Evolutionary conservation across 306 rosid species (phyloP).

Genomic region (Malus asiatica): DNA sequence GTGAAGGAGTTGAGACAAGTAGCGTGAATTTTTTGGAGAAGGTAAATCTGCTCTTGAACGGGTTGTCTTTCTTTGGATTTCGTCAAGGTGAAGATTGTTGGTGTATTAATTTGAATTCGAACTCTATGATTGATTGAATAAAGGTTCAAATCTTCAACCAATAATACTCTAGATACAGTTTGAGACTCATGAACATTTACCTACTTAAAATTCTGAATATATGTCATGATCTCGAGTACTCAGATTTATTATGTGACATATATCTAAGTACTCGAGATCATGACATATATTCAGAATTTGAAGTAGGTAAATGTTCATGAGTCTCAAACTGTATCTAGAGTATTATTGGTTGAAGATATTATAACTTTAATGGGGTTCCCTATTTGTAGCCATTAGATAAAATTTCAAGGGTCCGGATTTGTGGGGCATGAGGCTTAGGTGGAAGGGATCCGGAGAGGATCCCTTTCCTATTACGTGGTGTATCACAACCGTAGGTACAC

Average conservation of each 20-base stretch:
- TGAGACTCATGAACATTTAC: background rate
- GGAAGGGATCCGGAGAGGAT: no score
- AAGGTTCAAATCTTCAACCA: background rate
- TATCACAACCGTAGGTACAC: background rate
- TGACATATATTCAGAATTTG: no score
- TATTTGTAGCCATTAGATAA: fast-evolving
- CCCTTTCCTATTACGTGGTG: background rate
- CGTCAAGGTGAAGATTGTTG: background rate
- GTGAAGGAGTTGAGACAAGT: background rate
- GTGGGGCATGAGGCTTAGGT: no score
- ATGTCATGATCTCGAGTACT: background rate
- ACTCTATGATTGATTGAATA: background rate
- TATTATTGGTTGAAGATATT: no score
- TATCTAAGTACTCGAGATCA: no score
- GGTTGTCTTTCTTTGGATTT: no score
- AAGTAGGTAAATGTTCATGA: no score
- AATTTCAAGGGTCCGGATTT: fast-evolving
- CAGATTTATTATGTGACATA: no score
- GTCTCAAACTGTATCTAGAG: no score
- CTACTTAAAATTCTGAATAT: background rate
- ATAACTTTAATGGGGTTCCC: no score
- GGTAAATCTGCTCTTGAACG: no score
- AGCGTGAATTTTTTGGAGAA: no score
- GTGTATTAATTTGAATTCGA: background rate
- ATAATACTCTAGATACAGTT: background rate